Evolutionary conservation across 306 rosid genomes (phyloP).

Genomic region (Ammopiptanthus mongolicus): DNA sequence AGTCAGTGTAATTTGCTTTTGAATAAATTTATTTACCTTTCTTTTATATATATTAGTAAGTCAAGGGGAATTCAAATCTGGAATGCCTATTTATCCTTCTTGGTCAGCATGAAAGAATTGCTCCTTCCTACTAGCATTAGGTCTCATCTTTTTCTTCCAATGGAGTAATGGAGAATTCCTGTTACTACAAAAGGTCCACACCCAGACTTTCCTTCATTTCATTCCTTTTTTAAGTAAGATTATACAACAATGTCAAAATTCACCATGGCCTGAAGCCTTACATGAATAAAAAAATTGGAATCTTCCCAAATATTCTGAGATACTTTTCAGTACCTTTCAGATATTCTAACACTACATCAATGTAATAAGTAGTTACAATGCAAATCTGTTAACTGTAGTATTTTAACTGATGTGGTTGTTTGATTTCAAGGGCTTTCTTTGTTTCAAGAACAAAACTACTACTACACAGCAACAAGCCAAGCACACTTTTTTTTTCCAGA

Average conservation of each 20-base stretch:
- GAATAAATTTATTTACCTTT: no score
- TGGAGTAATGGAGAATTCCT: not conserved
- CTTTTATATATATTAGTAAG: no score
- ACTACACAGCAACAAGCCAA: no score
- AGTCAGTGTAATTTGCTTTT: no score
- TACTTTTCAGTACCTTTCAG: no score
- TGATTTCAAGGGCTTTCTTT: not conserved
- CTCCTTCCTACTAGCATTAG: no score
- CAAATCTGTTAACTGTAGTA: not conserved
- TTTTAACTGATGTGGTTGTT: not conserved
- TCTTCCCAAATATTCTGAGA: not conserved
- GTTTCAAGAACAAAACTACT: not conserved
- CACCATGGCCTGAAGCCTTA: conserved; percentile 29
- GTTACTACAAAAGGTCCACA: not conserved
- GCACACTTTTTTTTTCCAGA: no score
- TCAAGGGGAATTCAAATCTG: no score
- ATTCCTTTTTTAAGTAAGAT: conserved; percentile 21
- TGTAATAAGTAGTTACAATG: not conserved
- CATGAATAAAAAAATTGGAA: conserved; percentile 8
- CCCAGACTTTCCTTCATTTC: conserved; percentile 28
- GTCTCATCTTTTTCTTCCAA: no score
- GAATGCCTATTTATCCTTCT: no score
- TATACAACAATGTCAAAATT: conserved; percentile 35
- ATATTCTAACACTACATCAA: not conserved
- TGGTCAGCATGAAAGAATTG: no score